Conservation (phyloP, 164 flowering plant genomes). For the Amborella trichopoda region DNA sequence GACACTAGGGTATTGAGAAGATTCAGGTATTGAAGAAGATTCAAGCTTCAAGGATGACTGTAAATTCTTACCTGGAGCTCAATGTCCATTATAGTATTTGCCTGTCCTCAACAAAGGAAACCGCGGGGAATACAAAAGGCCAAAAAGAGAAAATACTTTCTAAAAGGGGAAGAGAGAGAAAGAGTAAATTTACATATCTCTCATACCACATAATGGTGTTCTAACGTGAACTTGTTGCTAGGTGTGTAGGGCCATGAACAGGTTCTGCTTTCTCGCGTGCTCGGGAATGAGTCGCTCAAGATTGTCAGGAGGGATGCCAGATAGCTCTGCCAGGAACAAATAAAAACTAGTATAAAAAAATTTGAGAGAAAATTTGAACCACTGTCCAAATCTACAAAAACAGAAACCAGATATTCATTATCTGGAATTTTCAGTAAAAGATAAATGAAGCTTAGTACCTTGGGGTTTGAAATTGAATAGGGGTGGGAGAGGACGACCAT, state of each 20-base stretch:
- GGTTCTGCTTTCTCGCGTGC: constrained; percentile 86
- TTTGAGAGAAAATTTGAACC: not conserved
- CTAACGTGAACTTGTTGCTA: constrained; percentile 10
- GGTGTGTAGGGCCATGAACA: constrained; percentile 80
- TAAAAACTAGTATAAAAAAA: not conserved
- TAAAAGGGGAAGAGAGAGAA: not conserved
- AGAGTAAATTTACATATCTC: constrained; percentile 4
- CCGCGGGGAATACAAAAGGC: too few species aligned
- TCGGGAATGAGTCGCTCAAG: constrained; percentile 69
- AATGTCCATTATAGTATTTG: too few species aligned
- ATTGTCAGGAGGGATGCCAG: constrained; percentile 55
- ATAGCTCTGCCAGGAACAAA: constrained; percentile 35
- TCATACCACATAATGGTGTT: not conserved
- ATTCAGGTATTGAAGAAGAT: too few species aligned
- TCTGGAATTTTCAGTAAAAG: not conserved
- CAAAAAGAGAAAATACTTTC: too few species aligned
- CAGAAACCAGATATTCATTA: not conserved
- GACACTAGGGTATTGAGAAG: too few species aligned
- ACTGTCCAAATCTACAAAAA: not conserved
- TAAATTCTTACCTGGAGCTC: too few species aligned
- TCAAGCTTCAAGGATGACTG: too few species aligned
- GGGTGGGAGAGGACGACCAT: constrained; percentile 95
- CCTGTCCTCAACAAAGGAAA: too few species aligned
- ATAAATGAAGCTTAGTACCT: constrained; percentile 26
- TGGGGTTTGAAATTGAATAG: constrained; percentile 83